These are phyloP conservation scores for Populus trichocarpa DNA, from an alignment of 441 rosid genomes.

Conservation along the genomic window DNA sequence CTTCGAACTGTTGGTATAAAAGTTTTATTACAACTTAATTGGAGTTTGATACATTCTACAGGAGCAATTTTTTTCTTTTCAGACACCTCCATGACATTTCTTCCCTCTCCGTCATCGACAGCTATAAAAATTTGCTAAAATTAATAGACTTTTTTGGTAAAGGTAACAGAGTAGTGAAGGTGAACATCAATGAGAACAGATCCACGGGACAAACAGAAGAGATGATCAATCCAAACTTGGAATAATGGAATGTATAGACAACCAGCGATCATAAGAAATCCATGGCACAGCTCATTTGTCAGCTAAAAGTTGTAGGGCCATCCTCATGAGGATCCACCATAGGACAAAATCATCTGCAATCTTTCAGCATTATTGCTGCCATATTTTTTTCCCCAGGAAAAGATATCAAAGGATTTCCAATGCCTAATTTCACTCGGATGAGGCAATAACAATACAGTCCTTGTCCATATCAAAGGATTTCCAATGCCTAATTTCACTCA, in stretches of 20 bases:
- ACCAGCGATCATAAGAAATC: not conserved
- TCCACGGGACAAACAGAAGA: not conserved
- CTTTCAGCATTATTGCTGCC: not conserved
- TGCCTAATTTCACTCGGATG: no score
- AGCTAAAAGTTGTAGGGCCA: not conserved
- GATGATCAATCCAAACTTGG: not conserved
- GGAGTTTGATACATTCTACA: not conserved
- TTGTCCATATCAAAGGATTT: no score
- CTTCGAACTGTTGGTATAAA: not conserved
- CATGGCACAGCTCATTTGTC: not conserved
- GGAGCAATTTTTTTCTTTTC: no score
- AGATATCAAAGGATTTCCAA: no score
- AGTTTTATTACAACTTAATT: not conserved
- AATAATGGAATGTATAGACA: not conserved
- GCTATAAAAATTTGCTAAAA: not conserved
- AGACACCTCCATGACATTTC: no score
- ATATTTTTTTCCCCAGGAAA: no score
- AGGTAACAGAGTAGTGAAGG: not conserved
- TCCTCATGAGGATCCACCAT: not conserved
- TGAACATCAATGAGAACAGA: not conserved
- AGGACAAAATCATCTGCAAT: not conserved
- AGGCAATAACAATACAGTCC: no score
- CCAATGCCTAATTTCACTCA: no score
- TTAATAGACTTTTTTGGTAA: not conserved
- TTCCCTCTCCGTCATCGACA: not conserved